These are phyloP conservation scores for Medicago truncatula DNA, from an alignment of 306 rosid genomes.

Conservation along the genomic window DNA sequence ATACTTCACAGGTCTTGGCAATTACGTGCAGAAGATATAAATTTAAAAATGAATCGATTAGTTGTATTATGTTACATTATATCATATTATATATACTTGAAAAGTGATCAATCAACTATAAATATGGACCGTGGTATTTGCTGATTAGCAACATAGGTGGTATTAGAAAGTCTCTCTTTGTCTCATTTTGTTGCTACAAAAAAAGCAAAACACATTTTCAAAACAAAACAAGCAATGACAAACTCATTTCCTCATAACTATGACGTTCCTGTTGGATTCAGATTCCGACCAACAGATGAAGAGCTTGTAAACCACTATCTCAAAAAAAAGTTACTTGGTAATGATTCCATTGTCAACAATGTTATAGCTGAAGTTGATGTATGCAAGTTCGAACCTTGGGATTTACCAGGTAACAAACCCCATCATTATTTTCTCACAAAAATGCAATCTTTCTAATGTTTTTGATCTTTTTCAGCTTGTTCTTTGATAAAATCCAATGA, in stretches of 20 bases:
- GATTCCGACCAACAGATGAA: constrained; percentile 72
- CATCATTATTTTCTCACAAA: not conserved
- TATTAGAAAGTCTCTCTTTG: too few relatives aligned
- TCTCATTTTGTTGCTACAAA: not conserved
- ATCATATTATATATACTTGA: too few relatives aligned
- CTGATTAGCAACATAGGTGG: too few relatives aligned
- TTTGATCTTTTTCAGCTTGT: constrained; percentile 12
- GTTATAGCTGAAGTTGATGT: constrained; percentile 56
- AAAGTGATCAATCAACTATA: too few relatives aligned
- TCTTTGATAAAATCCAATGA: constrained; percentile 54
- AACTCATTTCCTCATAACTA: not conserved
- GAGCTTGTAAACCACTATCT: constrained; percentile 64
- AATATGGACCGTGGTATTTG: too few relatives aligned
- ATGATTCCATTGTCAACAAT: not conserved
- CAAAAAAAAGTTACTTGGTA: constrained; percentile 47
- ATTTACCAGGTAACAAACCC: constrained; percentile 52
- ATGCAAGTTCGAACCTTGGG: constrained; percentile 60
- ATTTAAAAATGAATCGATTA: too few relatives aligned
- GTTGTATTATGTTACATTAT: too few relatives aligned
- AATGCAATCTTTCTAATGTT: not conserved
- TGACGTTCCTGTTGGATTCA: constrained; percentile 58
- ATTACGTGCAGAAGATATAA: too few relatives aligned
- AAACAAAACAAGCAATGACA: constrained; percentile 26
- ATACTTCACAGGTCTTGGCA: too few relatives aligned
- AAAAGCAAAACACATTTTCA: too few relatives aligned